Evolutionary conservation across 2,329 filamentous ascomycete species (phyloP).

Genomic region (Pseudogymnoascus sp.): DNA sequence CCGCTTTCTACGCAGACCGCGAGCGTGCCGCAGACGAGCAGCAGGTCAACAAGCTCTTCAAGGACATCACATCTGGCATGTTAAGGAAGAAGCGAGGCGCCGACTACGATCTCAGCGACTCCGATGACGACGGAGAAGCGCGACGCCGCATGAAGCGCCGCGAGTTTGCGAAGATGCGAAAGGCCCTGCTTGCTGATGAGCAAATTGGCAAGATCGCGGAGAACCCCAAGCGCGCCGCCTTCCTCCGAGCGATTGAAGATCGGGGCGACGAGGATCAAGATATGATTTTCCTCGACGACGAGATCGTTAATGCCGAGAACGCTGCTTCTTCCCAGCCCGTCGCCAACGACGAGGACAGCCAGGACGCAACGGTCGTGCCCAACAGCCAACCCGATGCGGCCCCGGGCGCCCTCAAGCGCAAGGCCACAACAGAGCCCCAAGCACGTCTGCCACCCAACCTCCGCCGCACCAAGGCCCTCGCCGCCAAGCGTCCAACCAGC

Average conservation of each 20-base stretch:
- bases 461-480: conserved; percentile 49
- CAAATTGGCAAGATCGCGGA: conserved; percentile 84
- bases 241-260: conserved; percentile 85
- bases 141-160: conserved; percentile 73
- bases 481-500: conserved; percentile 61
- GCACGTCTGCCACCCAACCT: conserved; percentile 52
- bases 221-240: conserved; percentile 82
- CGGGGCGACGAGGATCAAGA: conserved; percentile 57
- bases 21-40: conserved; percentile 77
- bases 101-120: conserved; percentile 81
- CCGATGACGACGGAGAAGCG: conserved; percentile 77
- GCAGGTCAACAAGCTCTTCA: conserved; percentile 82
- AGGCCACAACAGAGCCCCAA: conserved; percentile 35
- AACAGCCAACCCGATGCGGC: conserved; percentile 42
- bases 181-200: conserved; percentile 79
- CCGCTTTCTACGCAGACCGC: conserved; percentile 70
- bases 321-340: conserved; percentile 29
- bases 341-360: conserved; percentile 23
- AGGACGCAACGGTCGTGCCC: conserved; percentile 30
- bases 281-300: conserved; percentile 62
- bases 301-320: conserved; percentile 33
- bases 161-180: conserved; percentile 87
- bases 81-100: conserved; percentile 75
- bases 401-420: conserved; percentile 34
- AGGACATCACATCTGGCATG: conserved; percentile 83